These are phyloP conservation scores for Carex littledalei DNA, from an alignment of 176 grass and related monocot genomes.

Conservation along the genomic window DNA sequence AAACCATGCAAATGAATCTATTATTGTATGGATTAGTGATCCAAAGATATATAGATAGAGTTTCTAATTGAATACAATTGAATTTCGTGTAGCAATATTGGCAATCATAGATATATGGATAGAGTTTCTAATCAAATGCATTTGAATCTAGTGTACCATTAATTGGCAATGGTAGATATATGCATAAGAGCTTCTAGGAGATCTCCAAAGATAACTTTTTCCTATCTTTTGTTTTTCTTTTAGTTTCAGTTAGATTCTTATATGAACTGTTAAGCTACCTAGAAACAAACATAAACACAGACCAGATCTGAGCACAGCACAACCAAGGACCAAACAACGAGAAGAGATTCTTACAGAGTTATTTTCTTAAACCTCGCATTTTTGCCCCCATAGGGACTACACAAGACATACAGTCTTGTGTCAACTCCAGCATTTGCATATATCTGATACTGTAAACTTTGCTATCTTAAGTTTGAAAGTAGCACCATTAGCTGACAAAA, in stretches of 20 bases:
- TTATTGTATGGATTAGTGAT: not conserved
- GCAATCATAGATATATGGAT: not conserved
- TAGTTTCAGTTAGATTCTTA: not conserved
- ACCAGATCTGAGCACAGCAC: not conserved
- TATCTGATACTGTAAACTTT: not conserved
- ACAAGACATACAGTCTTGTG: not conserved
- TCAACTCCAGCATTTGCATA: slow-evolving; percentile 11
- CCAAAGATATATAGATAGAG: not conserved
- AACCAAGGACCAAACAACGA: not conserved
- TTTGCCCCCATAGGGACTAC: not conserved
- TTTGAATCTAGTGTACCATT: not conserved
- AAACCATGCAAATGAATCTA: not conserved
- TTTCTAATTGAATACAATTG: not conserved
- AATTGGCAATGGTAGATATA: not conserved
- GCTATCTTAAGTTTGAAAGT: not conserved
- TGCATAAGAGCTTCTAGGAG: not conserved
- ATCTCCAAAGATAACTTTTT: not conserved
- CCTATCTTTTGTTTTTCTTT: not conserved
- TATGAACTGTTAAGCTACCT: not conserved
- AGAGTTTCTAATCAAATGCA: not conserved
- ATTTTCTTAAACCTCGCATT: not conserved
- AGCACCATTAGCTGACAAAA: not conserved
- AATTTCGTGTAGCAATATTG: not conserved
- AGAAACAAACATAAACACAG: not conserved
- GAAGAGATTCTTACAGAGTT: not conserved